phyloP scores from a whole-genome alignment of 1,139 yeast genomes.

The Candida pseudocylindracea region DNA sequence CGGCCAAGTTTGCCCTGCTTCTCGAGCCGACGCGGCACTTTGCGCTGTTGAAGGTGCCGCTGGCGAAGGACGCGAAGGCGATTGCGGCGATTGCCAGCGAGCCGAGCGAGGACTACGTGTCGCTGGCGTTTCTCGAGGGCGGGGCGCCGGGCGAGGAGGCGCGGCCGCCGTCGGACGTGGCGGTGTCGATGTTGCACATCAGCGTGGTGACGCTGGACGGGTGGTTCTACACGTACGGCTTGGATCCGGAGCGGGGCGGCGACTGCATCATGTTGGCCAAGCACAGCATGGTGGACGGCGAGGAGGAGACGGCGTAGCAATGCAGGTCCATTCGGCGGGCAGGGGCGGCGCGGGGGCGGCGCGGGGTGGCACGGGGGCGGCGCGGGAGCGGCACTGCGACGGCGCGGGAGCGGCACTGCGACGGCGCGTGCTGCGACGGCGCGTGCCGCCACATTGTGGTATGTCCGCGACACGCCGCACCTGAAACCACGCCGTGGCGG shows the following conservation, averaged over 20 bases:
- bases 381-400: too few relatives aligned
- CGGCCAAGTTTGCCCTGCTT: conserved; percentile 65
- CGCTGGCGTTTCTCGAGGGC: conserved; percentile 5
- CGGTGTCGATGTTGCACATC: neutral
- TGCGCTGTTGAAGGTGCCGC: conserved; percentile 66
- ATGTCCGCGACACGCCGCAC: too few relatives aligned
- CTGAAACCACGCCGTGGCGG: too few relatives aligned
- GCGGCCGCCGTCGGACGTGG: too few relatives aligned
- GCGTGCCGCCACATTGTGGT: too few relatives aligned
- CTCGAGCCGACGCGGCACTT: conserved; percentile 86
- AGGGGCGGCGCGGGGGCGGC: too few relatives aligned
- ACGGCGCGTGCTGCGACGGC: too few relatives aligned
- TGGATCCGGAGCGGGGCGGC: conserved; percentile 83
- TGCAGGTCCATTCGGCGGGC: too few relatives aligned
- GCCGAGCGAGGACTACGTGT: conserved; percentile 14
- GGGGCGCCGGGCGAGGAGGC: too few relatives aligned
- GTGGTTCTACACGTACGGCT: conserved; percentile 58
- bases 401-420: too few relatives aligned
- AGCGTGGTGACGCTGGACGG: conserved; percentile 75
- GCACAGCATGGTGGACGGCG: conserved; percentile 21
- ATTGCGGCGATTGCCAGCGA: conserved; percentile 29
- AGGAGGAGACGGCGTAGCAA: too few relatives aligned
- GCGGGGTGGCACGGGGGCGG: too few relatives aligned
- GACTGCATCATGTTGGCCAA: conserved; percentile 71
- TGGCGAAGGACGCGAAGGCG: conserved; percentile 34